Conservation (phyloP, 768 basidiomycete species). For the Kwoniella dejecticola region DNA sequence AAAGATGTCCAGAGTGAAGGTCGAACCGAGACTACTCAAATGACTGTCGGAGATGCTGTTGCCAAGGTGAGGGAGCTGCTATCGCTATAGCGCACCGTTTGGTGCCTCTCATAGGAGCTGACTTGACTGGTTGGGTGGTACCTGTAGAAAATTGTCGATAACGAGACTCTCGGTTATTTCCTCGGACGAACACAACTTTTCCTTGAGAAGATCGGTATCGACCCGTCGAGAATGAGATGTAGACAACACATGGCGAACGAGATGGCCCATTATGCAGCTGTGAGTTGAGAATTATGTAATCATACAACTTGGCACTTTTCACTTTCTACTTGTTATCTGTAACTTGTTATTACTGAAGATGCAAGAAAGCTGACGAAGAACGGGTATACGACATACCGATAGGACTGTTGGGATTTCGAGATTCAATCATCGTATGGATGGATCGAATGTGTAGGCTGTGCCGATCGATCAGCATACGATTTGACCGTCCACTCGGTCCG, state of each 20-base stretch:
- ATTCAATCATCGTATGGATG: slow-evolving; percentile 89
- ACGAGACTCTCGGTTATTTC: slow-evolving; percentile 97
- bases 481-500: slow-evolving; percentile 80
- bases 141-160: slow-evolving; percentile 86
- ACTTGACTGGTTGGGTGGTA: too few species aligned
- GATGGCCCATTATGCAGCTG: slow-evolving; percentile 97
- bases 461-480: slow-evolving; percentile 97
- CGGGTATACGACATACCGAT: too few species aligned
- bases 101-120: too few species aligned
- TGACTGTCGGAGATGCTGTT: slow-evolving; percentile 88
- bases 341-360: too few species aligned
- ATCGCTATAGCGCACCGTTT: background rate
- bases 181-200: slow-evolving; percentile 87
- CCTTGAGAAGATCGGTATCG: slow-evolving; percentile 85
- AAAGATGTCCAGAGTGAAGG: slow-evolving; percentile 81
- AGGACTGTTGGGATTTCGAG: slow-evolving; percentile 99
- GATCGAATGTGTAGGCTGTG: slow-evolving; percentile 99
- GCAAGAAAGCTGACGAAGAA: too few species aligned
- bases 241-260: slow-evolving; percentile 98
- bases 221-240: slow-evolving; percentile 80
- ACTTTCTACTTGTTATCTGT: too few species aligned
- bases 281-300: slow-evolving; percentile 17
- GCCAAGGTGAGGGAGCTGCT: slow-evolving; percentile 57
- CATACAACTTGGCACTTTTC: too few species aligned
- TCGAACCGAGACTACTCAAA: slow-evolving; percentile 64